Base-by-base conservation (phyloP, 169 alveolate genomes). In the Amoebophrya sp. region DNA sequence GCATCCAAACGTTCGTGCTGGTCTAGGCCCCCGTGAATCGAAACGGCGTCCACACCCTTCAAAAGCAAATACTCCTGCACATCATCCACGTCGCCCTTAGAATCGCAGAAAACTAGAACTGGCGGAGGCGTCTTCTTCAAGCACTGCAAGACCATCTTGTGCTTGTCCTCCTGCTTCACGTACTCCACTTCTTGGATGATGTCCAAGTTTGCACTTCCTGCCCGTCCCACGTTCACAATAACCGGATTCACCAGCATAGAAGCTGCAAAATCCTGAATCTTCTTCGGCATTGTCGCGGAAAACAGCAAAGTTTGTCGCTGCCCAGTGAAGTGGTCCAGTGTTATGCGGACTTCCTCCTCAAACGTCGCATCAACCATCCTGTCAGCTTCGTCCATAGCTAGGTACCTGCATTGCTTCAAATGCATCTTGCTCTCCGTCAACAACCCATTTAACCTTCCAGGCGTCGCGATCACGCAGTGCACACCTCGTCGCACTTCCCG, bases 311-410 rank as follows among this genome's bases (percentile, higher is more conserved):
- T 98, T 95, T 98, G 98, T 91, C 98, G 94, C 92, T 95, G 98
- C 94, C 96, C 97, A 40, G 97, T 93, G 93, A 98, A 96, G 94
- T 97, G 96, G 92, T 96, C 97, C 92, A 98, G 93, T 23, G 98
- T 97, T 90, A 96, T 96, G 41, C 99, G 94, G 38, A 98, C 97
- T 93, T 98, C 99, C 90, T 97, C 98, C 94, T 98, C 99, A 93
- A 99, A 99, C 0, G 99, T 99, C 96, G 96, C 93, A 93, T 98
- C 99, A 39, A 98, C 95, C 97, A 98, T 94, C 89, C 97, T 94
- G 95, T 99, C 99, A 6, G 99, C 99, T 94, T 99, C 99, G 95
- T 99, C 99, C 83, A 99, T 94, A 38, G 98, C 98, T 92, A 98
- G 95, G 92, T 95, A 97, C 92, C 95, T 95, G 94, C 99, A 98